These are phyloP conservation scores for Piper longum DNA, from an alignment of 164 flowering plant species.

Conservation along the genomic window DNA sequence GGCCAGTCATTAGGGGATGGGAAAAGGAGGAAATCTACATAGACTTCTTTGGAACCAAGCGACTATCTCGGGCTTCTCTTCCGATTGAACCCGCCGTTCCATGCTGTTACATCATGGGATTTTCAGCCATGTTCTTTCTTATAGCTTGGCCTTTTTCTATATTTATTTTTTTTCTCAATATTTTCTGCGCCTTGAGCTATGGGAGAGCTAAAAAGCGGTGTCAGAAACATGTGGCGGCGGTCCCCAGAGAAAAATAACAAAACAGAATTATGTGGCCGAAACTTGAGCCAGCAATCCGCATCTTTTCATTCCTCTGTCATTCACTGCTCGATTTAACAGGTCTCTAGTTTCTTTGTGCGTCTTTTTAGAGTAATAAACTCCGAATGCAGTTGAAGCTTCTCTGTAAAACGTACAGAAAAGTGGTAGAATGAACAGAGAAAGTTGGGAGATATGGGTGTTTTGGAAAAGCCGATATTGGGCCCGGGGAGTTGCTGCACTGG, in stretches of 20 bases:
- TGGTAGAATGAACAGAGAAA: no score
- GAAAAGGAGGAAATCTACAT: slow-evolving; percentile 27
- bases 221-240: neutral
- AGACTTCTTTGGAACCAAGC: slow-evolving; percentile 48
- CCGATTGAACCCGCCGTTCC: slow-evolving; percentile 20
- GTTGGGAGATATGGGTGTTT: neutral
- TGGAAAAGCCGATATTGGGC: neutral
- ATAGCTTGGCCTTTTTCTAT: neutral
- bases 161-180: neutral
- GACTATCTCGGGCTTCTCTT: slow-evolving; percentile 24
- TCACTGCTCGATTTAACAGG: neutral
- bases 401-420: neutral
- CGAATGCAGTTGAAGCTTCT: neutral
- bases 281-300: neutral
- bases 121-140: slow-evolving; percentile 3
- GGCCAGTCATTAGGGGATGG: slow-evolving; percentile 1
- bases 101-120: slow-evolving; percentile 67
- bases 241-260: neutral
- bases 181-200: neutral
- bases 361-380: neutral
- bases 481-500: neutral
- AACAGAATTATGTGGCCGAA: no score
- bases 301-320: neutral
- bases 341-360: neutral
- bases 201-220: neutral